A percentile compares a stretch with the other conserved stretches of the same genome.
Conservation (phyloP, 306 rosid species). For the Trifolium pratense region DNA sequence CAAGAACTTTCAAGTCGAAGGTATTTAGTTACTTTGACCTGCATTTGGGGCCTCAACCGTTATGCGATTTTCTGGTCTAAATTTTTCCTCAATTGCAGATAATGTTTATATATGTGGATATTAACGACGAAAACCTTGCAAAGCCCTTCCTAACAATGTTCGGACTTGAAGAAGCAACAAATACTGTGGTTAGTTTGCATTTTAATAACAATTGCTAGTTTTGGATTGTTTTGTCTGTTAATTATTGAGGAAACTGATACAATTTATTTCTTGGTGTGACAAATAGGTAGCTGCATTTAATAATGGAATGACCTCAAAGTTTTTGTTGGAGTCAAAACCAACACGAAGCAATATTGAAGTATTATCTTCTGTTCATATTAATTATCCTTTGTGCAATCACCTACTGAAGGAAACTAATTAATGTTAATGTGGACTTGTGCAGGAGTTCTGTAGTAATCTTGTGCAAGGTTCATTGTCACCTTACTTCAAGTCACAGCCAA, state of each 20-base stretch:
- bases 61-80: constrained; percentile 36
- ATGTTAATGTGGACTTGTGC: constrained; percentile 44
- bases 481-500: constrained; percentile 84
- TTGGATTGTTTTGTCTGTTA: constrained; percentile 22
- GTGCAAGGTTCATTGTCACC: constrained; percentile 68
- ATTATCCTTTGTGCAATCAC: constrained; percentile 15
- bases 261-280: constrained; percentile 39
- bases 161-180: constrained; percentile 85
- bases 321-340: constrained; percentile 71
- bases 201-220: constrained; percentile 28
- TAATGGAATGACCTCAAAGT: constrained; percentile 72
- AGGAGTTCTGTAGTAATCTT: constrained; percentile 79
- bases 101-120: constrained; percentile 70
- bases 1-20: constrained; percentile 83
- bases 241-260: constrained; percentile 23
- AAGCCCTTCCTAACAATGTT: constrained; percentile 84
- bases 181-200: constrained; percentile 69
- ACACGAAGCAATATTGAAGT: constrained; percentile 77
- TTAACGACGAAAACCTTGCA: constrained; percentile 83
- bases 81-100: constrained; percentile 58
- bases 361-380: constrained; percentile 35
- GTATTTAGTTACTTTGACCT: constrained; percentile 49
- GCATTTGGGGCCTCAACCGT: constrained; percentile 31
- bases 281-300: constrained; percentile 83
- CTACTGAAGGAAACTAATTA: constrained; percentile 34